phyloP scores from a whole-genome alignment of 345 rosid genomes.

The Ceriops decandra region DNA sequence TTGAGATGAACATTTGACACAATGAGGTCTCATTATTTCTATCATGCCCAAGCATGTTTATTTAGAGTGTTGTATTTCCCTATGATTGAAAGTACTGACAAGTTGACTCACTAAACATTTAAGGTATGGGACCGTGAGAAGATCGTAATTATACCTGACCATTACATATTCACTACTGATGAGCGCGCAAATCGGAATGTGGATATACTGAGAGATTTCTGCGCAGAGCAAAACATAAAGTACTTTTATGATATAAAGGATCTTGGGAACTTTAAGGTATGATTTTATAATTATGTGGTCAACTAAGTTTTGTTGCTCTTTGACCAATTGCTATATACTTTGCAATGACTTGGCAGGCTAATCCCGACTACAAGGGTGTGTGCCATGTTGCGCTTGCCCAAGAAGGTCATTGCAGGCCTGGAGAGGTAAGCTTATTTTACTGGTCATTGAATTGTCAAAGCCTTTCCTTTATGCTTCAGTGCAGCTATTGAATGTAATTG shows the following conservation, averaged over 20 bases:
- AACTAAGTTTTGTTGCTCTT: neutral
- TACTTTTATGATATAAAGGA: constrained; percentile 95
- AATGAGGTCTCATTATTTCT: neutral
- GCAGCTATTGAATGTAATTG: neutral
- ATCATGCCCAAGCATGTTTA: neutral
- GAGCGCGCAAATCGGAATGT: constrained; percentile 96
- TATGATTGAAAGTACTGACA: neutral
- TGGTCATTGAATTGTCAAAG: neutral
- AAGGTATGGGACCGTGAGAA: constrained; percentile 99
- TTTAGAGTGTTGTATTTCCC: neutral
- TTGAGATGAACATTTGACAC: neutral
- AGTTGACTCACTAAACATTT: constrained; percentile 3
- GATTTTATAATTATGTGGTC: neutral
- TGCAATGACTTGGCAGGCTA: constrained; percentile 52
- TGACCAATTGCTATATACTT: constrained; percentile 14
- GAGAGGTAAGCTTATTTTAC: constrained; percentile 57
- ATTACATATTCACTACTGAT: constrained; percentile 87
- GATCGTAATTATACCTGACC: constrained; percentile 92
- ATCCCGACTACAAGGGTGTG: constrained; percentile 98
- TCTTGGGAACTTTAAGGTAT: constrained; percentile 79
- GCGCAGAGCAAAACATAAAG: constrained; percentile 80
- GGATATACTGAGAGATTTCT: constrained; percentile 90
- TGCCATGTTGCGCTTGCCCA: constrained; percentile 98
- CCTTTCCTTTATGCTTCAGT: neutral
- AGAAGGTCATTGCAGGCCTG: constrained; percentile 99